These are phyloP conservation scores for Turritis glabra DNA, from an alignment of 345 rosid genomes.

Conservation along the genomic window DNA sequence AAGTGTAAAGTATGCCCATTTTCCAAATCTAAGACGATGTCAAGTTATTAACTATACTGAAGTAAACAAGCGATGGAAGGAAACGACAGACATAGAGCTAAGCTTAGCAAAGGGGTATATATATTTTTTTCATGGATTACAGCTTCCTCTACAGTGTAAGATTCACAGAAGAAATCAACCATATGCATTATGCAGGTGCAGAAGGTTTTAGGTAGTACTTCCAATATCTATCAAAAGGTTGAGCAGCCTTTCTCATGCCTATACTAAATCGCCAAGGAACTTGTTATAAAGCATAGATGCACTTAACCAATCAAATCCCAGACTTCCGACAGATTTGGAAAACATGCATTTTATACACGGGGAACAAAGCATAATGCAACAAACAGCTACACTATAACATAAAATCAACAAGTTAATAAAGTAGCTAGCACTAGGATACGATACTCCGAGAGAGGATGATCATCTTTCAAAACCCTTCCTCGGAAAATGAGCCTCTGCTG, in stretches of 20 bases:
- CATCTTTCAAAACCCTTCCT: constrained; percentile 91
- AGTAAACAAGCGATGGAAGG: neutral
- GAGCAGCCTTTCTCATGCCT: constrained; percentile 1
- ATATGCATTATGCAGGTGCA: neutral
- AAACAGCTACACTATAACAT: constrained; percentile 13
- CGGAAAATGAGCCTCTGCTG: constrained; percentile 92
- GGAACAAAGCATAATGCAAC: neutral
- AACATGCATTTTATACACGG: neutral
- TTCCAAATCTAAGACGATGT: constrained; percentile 73
- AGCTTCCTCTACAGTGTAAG: neutral
- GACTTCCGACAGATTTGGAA: neutral
- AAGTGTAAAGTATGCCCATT: constrained; percentile 91
- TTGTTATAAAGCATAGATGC: neutral
- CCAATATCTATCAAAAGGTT: too few species aligned
- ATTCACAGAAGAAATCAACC: neutral
- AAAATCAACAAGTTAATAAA: neutral
- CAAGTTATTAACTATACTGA: constrained; percentile 38
- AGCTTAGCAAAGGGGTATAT: neutral
- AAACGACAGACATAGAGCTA: neutral
- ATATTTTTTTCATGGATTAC: neutral
- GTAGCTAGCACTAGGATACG: constrained; percentile 60
- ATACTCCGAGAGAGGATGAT: constrained; percentile 82
- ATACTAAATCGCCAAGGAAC: neutral
- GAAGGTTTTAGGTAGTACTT: too few species aligned
- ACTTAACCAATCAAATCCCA: neutral